Percentiles rank a stretch among this genome's conserved stretches.
These are phyloP conservation scores for Mycena haematopus DNA, from an alignment of 768 basidiomycete species.

Conservation along the genomic window DNA sequence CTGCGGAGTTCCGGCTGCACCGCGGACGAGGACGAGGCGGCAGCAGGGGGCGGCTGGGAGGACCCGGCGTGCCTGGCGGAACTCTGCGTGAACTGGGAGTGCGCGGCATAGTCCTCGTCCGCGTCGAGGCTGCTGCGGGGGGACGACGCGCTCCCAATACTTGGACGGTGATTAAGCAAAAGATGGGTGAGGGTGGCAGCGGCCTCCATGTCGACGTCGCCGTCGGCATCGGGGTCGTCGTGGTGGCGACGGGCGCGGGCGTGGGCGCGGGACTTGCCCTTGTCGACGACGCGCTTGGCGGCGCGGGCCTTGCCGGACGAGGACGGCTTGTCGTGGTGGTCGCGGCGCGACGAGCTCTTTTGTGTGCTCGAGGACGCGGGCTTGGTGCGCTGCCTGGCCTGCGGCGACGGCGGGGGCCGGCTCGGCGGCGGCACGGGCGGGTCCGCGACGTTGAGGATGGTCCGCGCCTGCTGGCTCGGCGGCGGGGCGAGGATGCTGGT, in stretches of 20 bases:
- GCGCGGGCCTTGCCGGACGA: constrained; percentile 41
- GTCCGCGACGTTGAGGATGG: constrained; percentile 76
- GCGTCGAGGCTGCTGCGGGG: constrained; percentile 77
- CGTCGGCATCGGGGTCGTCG: constrained; percentile 50
- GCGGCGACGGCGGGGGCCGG: constrained; percentile 51
- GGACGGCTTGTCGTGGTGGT: constrained; percentile 40
- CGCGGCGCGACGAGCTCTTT: constrained; percentile 34
- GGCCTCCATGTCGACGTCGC: constrained; percentile 81
- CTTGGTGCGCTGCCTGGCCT: constrained; percentile 48
- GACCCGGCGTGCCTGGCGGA: constrained; percentile 59
- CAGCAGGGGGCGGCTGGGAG: constrained; percentile 50
- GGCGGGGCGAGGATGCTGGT: constrained; percentile 79
- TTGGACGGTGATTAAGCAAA: constrained; percentile 67
- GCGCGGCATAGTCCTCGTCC: constrained; percentile 70
- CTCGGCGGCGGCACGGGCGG: constrained; percentile 66
- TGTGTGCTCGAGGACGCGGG: constrained; percentile 50
- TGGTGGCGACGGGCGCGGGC: neutral
- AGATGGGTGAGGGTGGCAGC: constrained; percentile 81
- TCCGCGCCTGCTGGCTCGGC: constrained; percentile 76
- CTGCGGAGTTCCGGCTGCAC: constrained; percentile 45
- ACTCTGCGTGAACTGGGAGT: constrained; percentile 64
- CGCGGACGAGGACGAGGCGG: constrained; percentile 31
- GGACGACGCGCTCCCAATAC: constrained; percentile 66
- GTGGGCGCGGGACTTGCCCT: constrained; percentile 45
- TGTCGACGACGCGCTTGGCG: constrained; percentile 48